Base-by-base conservation (phyloP, 1,139 yeast genomes). In the Magnusiomyces tetraspermus region DNA sequence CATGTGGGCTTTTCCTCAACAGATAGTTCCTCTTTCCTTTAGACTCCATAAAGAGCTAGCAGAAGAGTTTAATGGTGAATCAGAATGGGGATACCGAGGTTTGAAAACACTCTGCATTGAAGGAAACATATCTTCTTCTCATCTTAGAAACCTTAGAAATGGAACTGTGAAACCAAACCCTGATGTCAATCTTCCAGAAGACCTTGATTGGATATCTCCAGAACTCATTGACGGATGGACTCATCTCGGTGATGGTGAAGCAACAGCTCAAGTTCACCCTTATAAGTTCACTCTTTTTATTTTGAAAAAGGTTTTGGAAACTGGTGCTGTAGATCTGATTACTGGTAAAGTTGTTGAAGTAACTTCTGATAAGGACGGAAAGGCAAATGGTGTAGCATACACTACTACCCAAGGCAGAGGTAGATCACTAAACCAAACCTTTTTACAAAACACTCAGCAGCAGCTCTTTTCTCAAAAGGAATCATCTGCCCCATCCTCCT, bases 181-280 rank as follows among this genome's bases (percentile, higher is more conserved):
- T 8, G 47, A 50, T 33, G 55, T 54, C 30, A 56, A 58, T 31
- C 71, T 90, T 51, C 97, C 97, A 1, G 66, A 70, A 2, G 88
- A 82, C 58, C 75, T 92, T 55, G 83, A 83, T 61, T 92, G 98
- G 98, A 80, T 92, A 58, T 76, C 80, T 52, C 76, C 78, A 22
- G 76, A 78, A 3, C 68, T 85, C 45, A 81, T 92, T 21, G 77
- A 76, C 52, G 83, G 79, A 56, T 89, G 95, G 81, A 82, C 90
- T 10, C 77, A 81, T 8, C 71, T 92, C 52, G 97, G 98, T 31
- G 94, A 86, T 17, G 78, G 80, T 31, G 92, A 85, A 57, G 83
- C 95, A 13, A 90, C 97, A 1, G 97, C 97, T 0, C 98, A 92
- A 69, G 96, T 92, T 11, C 97, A 92, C 66, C 98, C 98, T 1